Conservation (phyloP, 345 rosid species). For the Lepidium sativum region DNA sequence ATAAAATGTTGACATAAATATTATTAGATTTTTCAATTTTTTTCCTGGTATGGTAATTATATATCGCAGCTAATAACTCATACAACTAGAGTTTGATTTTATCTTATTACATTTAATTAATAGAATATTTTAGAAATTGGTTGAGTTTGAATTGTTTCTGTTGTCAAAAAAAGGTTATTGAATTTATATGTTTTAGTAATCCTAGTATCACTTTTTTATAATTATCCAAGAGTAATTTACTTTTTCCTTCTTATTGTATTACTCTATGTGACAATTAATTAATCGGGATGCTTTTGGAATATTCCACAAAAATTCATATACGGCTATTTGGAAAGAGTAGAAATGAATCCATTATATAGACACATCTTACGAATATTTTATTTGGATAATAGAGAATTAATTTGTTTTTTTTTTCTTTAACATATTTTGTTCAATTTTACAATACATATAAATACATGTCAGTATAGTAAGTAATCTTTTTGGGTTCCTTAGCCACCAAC, state of each 20-base stretch:
- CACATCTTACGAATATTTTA: background rate
- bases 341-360: background rate
- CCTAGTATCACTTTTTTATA: no score
- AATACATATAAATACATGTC: background rate
- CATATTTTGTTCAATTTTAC: background rate
- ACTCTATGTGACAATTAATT: background rate
- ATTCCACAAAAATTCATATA: background rate
- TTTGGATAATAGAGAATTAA: background rate
- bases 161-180: no score
- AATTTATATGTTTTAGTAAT: no score
- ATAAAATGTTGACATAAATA: background rate
- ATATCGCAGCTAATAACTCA: no score
- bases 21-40: no score
- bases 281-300: background rate
- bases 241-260: background rate
- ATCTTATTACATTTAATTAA: no score
- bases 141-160: no score
- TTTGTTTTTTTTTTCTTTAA: background rate
- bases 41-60: no score
- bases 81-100: no score
- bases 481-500: background rate
- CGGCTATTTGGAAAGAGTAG: background rate
- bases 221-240: no score
- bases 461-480: background rate
- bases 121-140: no score